Evolutionary conservation across 441 rosid genomes (phyloP).

Genomic region (Syzygium malaccense): DNA sequence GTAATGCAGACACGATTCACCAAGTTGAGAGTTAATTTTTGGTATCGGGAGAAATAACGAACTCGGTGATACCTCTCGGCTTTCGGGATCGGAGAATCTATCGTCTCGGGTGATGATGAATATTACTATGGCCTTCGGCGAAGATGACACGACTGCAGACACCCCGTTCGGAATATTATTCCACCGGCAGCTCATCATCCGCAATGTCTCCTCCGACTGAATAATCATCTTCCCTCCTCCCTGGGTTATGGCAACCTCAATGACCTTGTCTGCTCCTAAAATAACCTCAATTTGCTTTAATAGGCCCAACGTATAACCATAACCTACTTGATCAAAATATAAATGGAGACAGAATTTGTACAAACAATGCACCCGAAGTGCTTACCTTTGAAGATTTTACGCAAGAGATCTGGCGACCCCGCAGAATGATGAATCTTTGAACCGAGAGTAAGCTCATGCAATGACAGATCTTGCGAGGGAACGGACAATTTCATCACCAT

Average conservation of each 20-base stretch:
- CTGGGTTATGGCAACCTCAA: not conserved
- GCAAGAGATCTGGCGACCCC: not conserved
- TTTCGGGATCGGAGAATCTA: not conserved
- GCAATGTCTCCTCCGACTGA: not conserved
- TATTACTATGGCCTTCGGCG: not conserved
- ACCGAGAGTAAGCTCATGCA: not conserved
- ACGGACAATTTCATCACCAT: not conserved
- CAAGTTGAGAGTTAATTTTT: not conserved
- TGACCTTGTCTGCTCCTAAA: not conserved
- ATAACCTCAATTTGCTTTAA: not conserved
- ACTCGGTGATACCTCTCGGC: not conserved
- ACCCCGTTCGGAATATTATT: not conserved
- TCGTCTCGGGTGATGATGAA: not conserved
- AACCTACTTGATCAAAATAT: not conserved
- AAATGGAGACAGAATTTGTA: not conserved
- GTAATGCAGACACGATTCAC: not conserved
- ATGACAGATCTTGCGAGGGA: not conserved
- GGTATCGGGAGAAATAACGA: not conserved
- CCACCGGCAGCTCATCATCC: not conserved
- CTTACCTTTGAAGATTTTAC: not conserved
- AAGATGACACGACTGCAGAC: not conserved
- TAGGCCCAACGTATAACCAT: not conserved
- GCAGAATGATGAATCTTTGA: not conserved
- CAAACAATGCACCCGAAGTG: not conserved
- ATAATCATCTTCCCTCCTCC: not conserved